phyloP scores from a whole-genome alignment of 192 early-diverging fungal species.

The Rhizophagus sp. region DNA sequence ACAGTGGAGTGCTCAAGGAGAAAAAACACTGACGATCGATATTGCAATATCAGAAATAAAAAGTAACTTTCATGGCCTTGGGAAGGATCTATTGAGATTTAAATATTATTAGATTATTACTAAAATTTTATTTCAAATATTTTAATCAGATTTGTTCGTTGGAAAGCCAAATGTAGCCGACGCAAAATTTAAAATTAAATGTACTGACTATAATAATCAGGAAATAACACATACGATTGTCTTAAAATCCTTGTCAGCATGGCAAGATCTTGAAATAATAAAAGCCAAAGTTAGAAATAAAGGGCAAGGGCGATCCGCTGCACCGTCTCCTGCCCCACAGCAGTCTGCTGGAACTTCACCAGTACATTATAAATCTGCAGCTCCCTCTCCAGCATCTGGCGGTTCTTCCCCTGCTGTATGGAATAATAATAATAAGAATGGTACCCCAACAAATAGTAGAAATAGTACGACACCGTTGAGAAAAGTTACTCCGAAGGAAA shows the following conservation, averaged over 20 bases:
- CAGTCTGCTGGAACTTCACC: neutral
- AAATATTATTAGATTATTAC: neutral
- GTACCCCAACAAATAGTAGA: neutral
- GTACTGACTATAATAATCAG: neutral
- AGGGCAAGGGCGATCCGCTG: neutral
- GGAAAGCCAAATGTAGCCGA: neutral
- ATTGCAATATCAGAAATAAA: neutral
- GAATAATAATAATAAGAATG: neutral
- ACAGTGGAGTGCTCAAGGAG: neutral
- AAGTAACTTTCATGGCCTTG: neutral
- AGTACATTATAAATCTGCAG: neutral
- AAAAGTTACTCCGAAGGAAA: constrained; percentile 19
- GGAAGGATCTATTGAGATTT: neutral
- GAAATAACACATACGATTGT: neutral
- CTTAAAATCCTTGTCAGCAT: neutral
- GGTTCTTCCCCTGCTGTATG: constrained; percentile 7
- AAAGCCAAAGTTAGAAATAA: neutral
- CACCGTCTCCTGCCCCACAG: neutral
- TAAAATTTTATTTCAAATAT: neutral
- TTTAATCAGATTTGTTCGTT: neutral
- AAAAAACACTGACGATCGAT: neutral
- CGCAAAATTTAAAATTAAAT: neutral
- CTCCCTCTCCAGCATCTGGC: constrained; percentile 14
- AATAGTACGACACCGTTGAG: constrained; percentile 44
- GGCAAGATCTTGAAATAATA: neutral